A percentile compares a stretch with the other conserved stretches of the same genome.
phyloP scores from a whole-genome alignment of 2,329 filamentous ascomycete species.

The Penicillium sp. region DNA sequence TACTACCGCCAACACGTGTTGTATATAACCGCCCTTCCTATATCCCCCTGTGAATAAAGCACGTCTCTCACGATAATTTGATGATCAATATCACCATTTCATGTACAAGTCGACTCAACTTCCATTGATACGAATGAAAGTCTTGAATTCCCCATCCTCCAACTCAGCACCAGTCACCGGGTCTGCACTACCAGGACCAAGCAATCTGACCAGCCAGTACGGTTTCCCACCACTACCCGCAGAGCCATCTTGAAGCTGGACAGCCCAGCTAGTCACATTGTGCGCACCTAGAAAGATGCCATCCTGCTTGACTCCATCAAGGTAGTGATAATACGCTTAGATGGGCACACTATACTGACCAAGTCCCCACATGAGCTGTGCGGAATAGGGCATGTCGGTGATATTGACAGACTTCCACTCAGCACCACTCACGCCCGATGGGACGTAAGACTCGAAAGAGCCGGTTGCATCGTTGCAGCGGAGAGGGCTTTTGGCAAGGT shows the following conservation, averaged over 20 bases:
- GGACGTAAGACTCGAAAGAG: slow-evolving; percentile 3
- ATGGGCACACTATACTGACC: slow-evolving; percentile 6
- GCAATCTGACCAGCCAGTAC: slow-evolving; percentile 6
- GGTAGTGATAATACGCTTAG: slow-evolving; percentile 5
- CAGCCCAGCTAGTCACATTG: slow-evolving; percentile 10
- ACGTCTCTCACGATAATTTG: not conserved
- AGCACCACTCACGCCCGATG: slow-evolving; percentile 1
- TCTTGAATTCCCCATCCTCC: slow-evolving; percentile 4
- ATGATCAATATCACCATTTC: not conserved
- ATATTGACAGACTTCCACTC: slow-evolving; percentile 6
- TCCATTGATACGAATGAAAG: slow-evolving; percentile 7
- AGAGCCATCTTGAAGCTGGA: slow-evolving; percentile 1
- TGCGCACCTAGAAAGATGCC: slow-evolving; percentile 9
- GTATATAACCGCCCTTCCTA: not conserved
- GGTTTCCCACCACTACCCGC: slow-evolving; percentile 1
- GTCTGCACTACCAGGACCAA: slow-evolving; percentile 6
- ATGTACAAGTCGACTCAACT: not conserved
- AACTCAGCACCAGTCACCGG: not conserved
- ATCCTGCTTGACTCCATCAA: slow-evolving; percentile 6
- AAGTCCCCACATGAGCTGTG: slow-evolving; percentile 5
- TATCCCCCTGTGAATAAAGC: not conserved
- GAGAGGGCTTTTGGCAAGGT: slow-evolving; percentile 1
- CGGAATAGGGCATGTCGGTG: slow-evolving; percentile 6
- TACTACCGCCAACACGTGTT: not conserved
- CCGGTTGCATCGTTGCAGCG: slow-evolving; percentile 5